Evolutionary conservation across 2,329 filamentous ascomycete species (phyloP).

Genomic region (Fusarium odoratissimum): DNA sequence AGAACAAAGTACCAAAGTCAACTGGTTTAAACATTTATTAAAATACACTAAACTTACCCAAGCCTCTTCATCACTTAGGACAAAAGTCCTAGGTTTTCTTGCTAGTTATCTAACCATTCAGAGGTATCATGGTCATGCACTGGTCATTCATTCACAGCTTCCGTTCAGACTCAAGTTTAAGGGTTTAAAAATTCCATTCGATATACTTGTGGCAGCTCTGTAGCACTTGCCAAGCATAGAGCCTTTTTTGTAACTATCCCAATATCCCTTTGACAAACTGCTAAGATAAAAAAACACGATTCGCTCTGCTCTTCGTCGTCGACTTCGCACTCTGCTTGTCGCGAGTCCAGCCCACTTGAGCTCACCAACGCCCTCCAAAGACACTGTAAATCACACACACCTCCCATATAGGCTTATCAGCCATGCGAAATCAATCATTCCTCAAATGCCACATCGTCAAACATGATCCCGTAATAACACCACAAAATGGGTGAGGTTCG

Average conservation of each 20-base stretch:
- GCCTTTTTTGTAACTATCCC: constrained; percentile 45
- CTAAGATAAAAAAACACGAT: constrained; percentile 38
- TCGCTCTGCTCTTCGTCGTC: constrained; percentile 43
- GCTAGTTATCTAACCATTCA: background rate
- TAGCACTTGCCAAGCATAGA: constrained; percentile 42
- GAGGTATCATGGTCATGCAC: background rate
- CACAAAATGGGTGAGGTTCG: constrained; percentile 36
- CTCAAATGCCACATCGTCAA: constrained; percentile 48
- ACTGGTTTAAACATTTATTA: too few relatives aligned
- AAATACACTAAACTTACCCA: too few relatives aligned
- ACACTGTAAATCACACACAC: constrained; percentile 40
- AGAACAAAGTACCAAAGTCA: too few relatives aligned
- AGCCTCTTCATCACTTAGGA: background rate
- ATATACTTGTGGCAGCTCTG: constrained; percentile 42
- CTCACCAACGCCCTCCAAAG: constrained; percentile 46
- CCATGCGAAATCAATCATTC: constrained; percentile 45
- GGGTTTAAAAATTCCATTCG: constrained; percentile 27
- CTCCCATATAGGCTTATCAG: constrained; percentile 42
- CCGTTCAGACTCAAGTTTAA: background rate
- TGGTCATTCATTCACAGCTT: background rate
- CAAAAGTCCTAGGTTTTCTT: background rate
- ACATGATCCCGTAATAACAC: constrained; percentile 48
- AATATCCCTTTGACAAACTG: constrained; percentile 39
- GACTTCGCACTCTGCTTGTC: constrained; percentile 25
- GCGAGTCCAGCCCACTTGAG: constrained; percentile 47